Percentiles rank a stretch among this genome's conserved stretches.
phyloP scores from a whole-genome alignment of 2,329 filamentous ascomycete genomes.

The Calonectria honghensis region DNA sequence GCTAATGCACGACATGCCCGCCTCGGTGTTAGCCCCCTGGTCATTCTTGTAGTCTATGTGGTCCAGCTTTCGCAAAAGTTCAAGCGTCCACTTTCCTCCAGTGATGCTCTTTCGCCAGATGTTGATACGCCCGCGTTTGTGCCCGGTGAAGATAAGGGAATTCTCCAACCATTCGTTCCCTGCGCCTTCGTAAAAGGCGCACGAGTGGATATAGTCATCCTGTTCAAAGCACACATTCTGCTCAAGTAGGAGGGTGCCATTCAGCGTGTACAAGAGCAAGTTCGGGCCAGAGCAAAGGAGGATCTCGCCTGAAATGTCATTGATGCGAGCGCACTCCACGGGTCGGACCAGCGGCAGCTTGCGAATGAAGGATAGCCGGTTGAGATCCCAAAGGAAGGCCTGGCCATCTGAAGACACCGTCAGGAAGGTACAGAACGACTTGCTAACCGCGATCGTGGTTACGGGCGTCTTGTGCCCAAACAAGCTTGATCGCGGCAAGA shows the following conservation, averaged over 20 bases:
- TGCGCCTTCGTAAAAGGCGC: conserved; percentile 93
- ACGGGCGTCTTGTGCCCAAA: conserved; percentile 94
- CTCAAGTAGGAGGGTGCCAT: conserved; percentile 87
- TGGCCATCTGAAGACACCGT: conserved; percentile 89
- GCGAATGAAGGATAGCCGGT: conserved; percentile 89
- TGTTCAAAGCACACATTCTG: conserved; percentile 83
- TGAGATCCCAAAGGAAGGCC: conserved; percentile 94
- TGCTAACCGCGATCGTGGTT: conserved; percentile 87
- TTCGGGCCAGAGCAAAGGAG: conserved; percentile 86
- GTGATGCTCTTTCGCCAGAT: conserved; percentile 78
- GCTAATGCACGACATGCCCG: conserved; percentile 89
- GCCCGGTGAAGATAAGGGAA: conserved; percentile 91
- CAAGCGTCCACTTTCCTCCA: conserved; percentile 81
- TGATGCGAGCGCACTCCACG: conserved; percentile 87
- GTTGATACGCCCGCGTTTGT: conserved; percentile 88
- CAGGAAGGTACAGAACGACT: conserved; percentile 90
- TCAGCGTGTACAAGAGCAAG: conserved; percentile 88
- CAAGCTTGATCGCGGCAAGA: conserved; percentile 85
- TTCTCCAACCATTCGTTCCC: conserved; percentile 95
- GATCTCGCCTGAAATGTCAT: conserved; percentile 93
- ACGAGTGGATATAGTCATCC: conserved; percentile 87
- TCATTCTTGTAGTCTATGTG: conserved; percentile 82
- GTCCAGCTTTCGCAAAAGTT: conserved; percentile 87
- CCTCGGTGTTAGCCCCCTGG: conserved; percentile 74
- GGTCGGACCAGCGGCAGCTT: conserved; percentile 77